phyloP scores from a whole-genome alignment of 2,329 filamentous ascomycete species.

The Magnaporthiopsis rhizophila region DNA sequence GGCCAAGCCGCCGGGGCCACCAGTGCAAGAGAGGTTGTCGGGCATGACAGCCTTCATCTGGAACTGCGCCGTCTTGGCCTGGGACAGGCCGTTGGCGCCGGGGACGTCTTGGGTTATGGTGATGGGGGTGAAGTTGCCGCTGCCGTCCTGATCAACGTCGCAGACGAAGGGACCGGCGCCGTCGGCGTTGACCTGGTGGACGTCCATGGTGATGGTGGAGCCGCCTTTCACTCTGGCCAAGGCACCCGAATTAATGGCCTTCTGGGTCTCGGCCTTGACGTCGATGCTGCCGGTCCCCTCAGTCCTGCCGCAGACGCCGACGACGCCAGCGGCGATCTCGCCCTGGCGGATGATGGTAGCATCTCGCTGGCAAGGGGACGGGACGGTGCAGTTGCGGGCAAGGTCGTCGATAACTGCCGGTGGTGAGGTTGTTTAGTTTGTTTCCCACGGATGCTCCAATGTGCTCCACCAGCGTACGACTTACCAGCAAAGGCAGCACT shows the following conservation, averaged over 20 bases:
- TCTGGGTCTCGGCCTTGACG: conserved; percentile 47
- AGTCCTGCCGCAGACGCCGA: conserved; percentile 47
- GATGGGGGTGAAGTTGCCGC: conserved; percentile 37
- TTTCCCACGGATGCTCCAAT: neutral
- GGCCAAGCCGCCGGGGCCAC: conserved; percentile 28
- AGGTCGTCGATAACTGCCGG: conserved; percentile 38
- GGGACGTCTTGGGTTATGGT: conserved; percentile 31
- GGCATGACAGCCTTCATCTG: conserved; percentile 52
- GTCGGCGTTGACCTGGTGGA: conserved; percentile 47
- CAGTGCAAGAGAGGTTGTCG: conserved; percentile 37
- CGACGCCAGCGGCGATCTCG: conserved; percentile 40
- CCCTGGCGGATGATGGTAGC: conserved; percentile 53
- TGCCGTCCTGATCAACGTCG: conserved; percentile 42
- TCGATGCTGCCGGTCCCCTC: conserved; percentile 54
- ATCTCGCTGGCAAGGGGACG: conserved; percentile 34
- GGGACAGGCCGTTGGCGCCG: conserved; percentile 15
- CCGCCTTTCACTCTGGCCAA: conserved; percentile 44
- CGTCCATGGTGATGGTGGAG: conserved; percentile 34
- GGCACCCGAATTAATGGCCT: conserved; percentile 33
- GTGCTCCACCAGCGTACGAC: neutral
- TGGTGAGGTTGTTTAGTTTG: neutral
- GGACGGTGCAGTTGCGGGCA: conserved; percentile 25
- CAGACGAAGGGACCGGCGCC: conserved; percentile 48
- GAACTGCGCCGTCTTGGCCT: conserved; percentile 15
- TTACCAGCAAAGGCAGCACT: conserved; percentile 13